These are phyloP conservation scores for Parachlorella kessleri DNA, from an alignment of 139 green algal genomes.

Conservation along the genomic window DNA sequence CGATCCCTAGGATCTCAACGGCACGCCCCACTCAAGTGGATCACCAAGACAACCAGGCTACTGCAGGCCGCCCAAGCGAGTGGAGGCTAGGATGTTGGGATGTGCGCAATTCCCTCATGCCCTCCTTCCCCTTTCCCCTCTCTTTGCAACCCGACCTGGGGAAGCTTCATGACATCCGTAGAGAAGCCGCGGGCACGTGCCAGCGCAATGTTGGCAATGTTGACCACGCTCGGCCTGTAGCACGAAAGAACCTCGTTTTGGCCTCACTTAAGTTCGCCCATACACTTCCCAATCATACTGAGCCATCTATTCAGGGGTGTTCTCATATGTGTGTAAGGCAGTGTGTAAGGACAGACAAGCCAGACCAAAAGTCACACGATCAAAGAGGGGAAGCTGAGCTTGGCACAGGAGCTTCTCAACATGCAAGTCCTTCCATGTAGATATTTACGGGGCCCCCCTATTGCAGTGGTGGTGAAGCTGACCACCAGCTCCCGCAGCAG, in stretches of 20 bases:
- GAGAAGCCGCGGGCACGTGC: conserved; percentile 22
- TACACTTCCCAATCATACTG: too few relatives aligned
- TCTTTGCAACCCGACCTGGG: conserved; percentile 28
- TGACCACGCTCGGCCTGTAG: conserved; percentile 57
- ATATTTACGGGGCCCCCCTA: neutral
- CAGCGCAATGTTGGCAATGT: conserved; percentile 60
- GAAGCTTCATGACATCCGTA: conserved; percentile 53
- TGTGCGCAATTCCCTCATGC: too few relatives aligned
- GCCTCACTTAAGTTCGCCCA: neutral
- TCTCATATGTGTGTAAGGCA: neutral
- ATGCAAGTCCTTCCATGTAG: too few relatives aligned
- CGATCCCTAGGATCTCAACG: neutral
- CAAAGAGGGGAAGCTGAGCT: neutral
- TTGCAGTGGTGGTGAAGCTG: neutral
- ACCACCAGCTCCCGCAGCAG: neutral
- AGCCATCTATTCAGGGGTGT: too few relatives aligned
- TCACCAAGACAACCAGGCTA: too few relatives aligned
- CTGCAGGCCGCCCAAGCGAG: too few relatives aligned
- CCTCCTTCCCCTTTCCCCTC: too few relatives aligned
- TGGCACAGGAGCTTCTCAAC: neutral
- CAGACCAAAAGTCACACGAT: neutral
- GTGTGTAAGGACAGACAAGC: neutral
- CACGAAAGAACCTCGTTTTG: neutral
- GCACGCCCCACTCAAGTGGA: too few relatives aligned
- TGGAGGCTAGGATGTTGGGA: too few relatives aligned